Evolutionary conservation across 148 eudicot species (phyloP).

Genomic region (Beta vulgaris): DNA sequence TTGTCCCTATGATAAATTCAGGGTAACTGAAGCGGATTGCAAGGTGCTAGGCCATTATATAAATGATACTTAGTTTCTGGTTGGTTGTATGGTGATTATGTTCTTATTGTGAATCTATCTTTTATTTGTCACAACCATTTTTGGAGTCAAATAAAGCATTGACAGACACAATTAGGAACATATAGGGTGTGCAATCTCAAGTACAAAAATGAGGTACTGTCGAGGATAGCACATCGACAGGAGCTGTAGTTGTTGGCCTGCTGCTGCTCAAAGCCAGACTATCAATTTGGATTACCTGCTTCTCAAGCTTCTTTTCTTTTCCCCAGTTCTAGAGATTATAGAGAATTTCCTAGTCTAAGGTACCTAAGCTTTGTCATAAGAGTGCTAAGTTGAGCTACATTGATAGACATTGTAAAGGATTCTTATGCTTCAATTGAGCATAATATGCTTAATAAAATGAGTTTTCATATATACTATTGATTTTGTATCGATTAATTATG

Average conservation of each 20-base stretch:
- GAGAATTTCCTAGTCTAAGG: too few relatives aligned
- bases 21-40: constrained; percentile 85
- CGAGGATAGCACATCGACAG: constrained; percentile 38
- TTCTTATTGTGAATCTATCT: constrained; percentile 20
- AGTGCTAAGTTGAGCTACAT: too few relatives aligned
- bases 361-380: too few relatives aligned
- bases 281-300: constrained; percentile 37
- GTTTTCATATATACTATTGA: too few relatives aligned
- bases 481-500: too few relatives aligned
- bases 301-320: too few relatives aligned
- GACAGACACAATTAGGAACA: constrained; percentile 79
- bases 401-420: too few relatives aligned
- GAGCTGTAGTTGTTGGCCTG: constrained; percentile 32
- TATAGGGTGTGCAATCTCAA: constrained; percentile 69
- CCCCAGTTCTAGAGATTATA: too few relatives aligned
- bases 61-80: constrained; percentile 3
- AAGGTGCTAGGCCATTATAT: constrained; percentile 46
- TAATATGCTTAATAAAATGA: too few relatives aligned
- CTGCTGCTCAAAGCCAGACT: constrained; percentile 41
- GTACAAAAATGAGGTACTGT: constrained; percentile 38
- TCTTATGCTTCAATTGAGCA: too few relatives aligned
- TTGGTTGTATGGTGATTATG: constrained; percentile 10
- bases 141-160: constrained; percentile 63
- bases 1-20: constrained; percentile 91
- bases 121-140: constrained; percentile 55